Conservation (phyloP, 1,284 basidiomycete genomes). For the Exsudoporus floridanus region DNA sequence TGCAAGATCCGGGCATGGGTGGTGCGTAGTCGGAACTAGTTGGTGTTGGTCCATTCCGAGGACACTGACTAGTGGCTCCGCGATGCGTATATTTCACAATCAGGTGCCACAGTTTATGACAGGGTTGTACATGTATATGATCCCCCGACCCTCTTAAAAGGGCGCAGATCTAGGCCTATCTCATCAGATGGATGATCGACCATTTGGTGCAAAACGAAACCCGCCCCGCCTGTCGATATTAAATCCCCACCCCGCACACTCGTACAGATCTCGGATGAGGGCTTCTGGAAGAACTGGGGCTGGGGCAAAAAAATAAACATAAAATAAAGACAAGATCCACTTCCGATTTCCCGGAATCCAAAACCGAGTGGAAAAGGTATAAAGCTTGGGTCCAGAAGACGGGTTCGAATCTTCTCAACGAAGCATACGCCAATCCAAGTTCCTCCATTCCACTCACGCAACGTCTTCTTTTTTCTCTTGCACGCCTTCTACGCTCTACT, state of each 20-base stretch:
- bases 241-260: conserved; percentile 22
- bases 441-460: neutral
- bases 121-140: conserved; percentile 17
- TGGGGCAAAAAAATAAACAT: conserved; percentile 7
- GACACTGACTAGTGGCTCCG: conserved; percentile 12
- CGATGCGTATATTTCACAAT: conserved; percentile 17
- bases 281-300: conserved; percentile 11
- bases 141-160: conserved; percentile 13
- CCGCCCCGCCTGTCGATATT: conserved; percentile 16
- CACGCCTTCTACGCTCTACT: conserved; percentile 3
- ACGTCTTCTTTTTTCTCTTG: neutral
- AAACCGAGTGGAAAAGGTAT: conserved; percentile 14
- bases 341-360: conserved; percentile 4
- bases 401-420: conserved; percentile 2
- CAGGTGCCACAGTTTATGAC: conserved; percentile 18
- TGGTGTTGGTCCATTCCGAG: conserved; percentile 2
- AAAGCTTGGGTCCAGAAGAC: conserved; percentile 16
- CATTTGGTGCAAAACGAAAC: conserved; percentile 7
- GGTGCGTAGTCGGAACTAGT: conserved; percentile 18
- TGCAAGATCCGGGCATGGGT: conserved; percentile 11
- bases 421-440: conserved; percentile 6
- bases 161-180: conserved; percentile 25
- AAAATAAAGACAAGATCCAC: conserved; percentile 1
- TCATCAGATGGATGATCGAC: conserved; percentile 27
- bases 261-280: conserved; percentile 21